phyloP scores from a whole-genome alignment of 768 basidiomycete genomes.

The Boletus vermiculosoides region DNA sequence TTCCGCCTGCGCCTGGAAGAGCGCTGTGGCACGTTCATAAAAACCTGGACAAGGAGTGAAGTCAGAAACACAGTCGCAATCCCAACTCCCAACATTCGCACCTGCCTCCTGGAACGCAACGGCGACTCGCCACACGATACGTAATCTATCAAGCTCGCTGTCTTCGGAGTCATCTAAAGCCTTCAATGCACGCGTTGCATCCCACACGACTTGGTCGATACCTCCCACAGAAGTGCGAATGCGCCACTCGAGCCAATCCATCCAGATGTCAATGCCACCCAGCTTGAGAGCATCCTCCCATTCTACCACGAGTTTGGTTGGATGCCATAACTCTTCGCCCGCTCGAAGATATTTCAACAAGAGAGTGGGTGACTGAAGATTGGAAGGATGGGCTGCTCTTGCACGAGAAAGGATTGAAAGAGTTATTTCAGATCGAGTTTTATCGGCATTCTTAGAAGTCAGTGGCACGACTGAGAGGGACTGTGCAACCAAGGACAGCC shows the following conservation, averaged over 20 bases:
- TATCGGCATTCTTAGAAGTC: slow-evolving; percentile 64
- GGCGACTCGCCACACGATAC: slow-evolving; percentile 71
- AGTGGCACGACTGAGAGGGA: slow-evolving; percentile 61
- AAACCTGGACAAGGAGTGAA: slow-evolving; percentile 48
- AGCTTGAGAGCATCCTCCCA: slow-evolving; percentile 67
- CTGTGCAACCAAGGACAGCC: slow-evolving; percentile 64
- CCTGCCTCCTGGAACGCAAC: slow-evolving; percentile 66
- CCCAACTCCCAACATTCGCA: slow-evolving; percentile 30
- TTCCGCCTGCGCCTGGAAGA: slow-evolving; percentile 84
- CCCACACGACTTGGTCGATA: slow-evolving; percentile 52
- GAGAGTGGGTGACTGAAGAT: slow-evolving; percentile 48
- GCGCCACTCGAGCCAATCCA: slow-evolving; percentile 81
- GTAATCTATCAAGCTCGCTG: slow-evolving; percentile 53
- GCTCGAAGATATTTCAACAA: slow-evolving; percentile 66
- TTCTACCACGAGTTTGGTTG: slow-evolving; percentile 51
- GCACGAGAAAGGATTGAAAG: slow-evolving; percentile 68
- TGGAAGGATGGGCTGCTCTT: slow-evolving; percentile 51
- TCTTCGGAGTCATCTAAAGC: slow-evolving; percentile 41
- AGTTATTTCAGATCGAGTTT: slow-evolving; percentile 68
- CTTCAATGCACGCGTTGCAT: slow-evolving; percentile 47
- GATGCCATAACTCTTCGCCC: slow-evolving; percentile 71
- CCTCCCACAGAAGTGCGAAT: slow-evolving; percentile 49
- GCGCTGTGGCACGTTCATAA: slow-evolving; percentile 66
- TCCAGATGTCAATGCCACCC: slow-evolving; percentile 59
- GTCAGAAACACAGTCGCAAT: slow-evolving; percentile 1